Base-by-base conservation (phyloP, 148 eudicot species). In the Dianthus caryophyllus region DNA sequence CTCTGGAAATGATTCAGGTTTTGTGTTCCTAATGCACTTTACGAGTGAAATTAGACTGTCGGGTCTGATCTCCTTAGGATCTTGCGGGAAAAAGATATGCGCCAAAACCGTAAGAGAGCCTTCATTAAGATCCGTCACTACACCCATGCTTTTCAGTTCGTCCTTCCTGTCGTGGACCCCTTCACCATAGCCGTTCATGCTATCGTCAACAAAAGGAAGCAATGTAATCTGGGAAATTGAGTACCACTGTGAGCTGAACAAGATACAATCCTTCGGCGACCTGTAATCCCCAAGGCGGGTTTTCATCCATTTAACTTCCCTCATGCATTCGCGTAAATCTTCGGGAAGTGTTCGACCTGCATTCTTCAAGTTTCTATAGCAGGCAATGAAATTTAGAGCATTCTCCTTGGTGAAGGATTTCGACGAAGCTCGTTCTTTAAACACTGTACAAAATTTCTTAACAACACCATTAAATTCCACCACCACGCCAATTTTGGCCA, bases 161-260 rank as follows among this genome's bases (percentile, higher is more conserved):
- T 41, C 44, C 49, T 43, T 55, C 66, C 73, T 83, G 33, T 79
- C 70, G 46, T 73, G 71, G 70, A 88, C 78, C 33, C 30, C 71
- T 18, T 69, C 68, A 0, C 94, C 84, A 67, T 83, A 87, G 31
- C 58, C 67, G 26, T 13, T 70, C 43, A 78, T 81, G 13, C 76
- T 68, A 64, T 87, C 89, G 66, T 85, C 86, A 71, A 88, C 66
- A 71, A 88, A 85, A 9, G 89, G 90, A 65, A 85, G 85, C 54
- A 64, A n/a, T 9, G 89, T 62, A 13, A 88, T 85, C 29, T 50
- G 41, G 60, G 84, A 76, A 52, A 88, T 68, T 31, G 79, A 31
- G 25, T 74, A 49, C 94, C 94, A 88, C 29, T 68, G 79, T 49
- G 63, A 43, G 18, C 79, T 50, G 70, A 69, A 85, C 36, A 85